Base-by-base conservation (phyloP, 495 filamentous ascomycete species). In the Monascus purpureus region DNA sequence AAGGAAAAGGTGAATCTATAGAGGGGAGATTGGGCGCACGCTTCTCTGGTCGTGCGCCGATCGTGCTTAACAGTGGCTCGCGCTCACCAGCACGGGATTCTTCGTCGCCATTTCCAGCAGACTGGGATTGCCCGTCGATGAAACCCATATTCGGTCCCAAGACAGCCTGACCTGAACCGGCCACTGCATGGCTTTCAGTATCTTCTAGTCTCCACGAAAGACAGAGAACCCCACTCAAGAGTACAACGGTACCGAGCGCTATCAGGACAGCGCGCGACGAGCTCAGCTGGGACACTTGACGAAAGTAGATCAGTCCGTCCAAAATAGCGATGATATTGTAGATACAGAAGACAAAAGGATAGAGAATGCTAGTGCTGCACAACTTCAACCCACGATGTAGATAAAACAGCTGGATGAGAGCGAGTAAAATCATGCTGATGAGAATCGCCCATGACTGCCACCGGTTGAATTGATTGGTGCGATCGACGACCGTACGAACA, bases 251-350 rank as follows among this genome's bases (percentile, higher is more conserved):
- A 1, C 90, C 90, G 3, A 99, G 50, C 1, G 85, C 70, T 36
- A 99, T 93, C 13, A 95, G 75, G 13, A 75, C 72, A 8, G 82
- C 88, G 41, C 82, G 78, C 12, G 88, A 59, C 1, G 73, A 61
- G 12, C 73, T 65, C 25, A 99, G 71, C 32, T 82, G 71, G 19
- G 80, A 76, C 17, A 78, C 77, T 57, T 99, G 92, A 29, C 73
- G 70, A 63, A 96, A 99, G 55, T 99, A 99, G 32, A 99, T 90
- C 32, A 99, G 65, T 12, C 90, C 90, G 57, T 99, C 92, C 38
- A 96, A 62, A 41, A 96, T 99, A 37, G 90, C 92, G 40, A 94
- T 88, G 43, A 99, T 94, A 66, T 99, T 99, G 65, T 96, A 99
- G 40, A 95, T 77, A 72, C 90, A 99, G 59, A 99, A 99, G 22